A percentile compares a stretch with the other conserved stretches of the same genome.
phyloP scores from a whole-genome alignment of 345 rosid species.

The Arabidopsis thaliana region TAIR10.1 NC_003070.9:4170501-4171000 shows the following conservation, averaged over 20 bases:
- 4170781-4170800: conserved; percentile 41
- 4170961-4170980: conserved; percentile 48
- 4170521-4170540: neutral
- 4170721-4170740: conserved; percentile 40
- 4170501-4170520: conserved; percentile 2
- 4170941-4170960: conserved; percentile 59
- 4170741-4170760: conserved; percentile 35
- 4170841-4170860: conserved; percentile 7
- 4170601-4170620: too few species aligned
- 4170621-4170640: too few species aligned
- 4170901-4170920: conserved; percentile 64
- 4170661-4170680: neutral
- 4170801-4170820: conserved; percentile 36
- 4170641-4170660: neutral
- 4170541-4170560: too few species aligned
- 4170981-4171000: conserved; percentile 10
- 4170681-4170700: conserved; percentile 29
- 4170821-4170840: neutral
- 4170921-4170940: conserved; percentile 62
- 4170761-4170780: conserved; percentile 39
- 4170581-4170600: too few species aligned
- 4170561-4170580: too few species aligned
- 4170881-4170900: conserved; percentile 73
- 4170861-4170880: conserved; percentile 45
- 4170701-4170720: conserved; percentile 29